These are phyloP conservation scores for Pseudogymnoascus sp. DNA, from an alignment of 2,329 filamentous ascomycete genomes.

Conservation along the genomic window DNA sequence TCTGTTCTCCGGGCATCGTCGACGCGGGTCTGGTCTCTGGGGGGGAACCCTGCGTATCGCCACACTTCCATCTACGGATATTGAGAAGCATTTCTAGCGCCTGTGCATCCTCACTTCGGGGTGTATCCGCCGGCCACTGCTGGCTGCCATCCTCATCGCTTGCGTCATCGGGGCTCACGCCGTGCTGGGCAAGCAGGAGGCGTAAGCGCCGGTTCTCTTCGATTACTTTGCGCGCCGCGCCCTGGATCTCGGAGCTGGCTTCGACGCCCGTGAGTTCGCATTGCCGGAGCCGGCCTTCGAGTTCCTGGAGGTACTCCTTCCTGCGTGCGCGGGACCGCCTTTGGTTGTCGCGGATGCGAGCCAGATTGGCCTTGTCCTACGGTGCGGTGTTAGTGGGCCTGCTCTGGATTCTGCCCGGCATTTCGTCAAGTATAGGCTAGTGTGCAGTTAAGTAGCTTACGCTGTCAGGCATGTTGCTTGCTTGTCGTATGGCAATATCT, in stretches of 20 bases:
- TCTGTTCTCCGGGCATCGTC: background rate
- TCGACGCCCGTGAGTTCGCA: constrained; percentile 61
- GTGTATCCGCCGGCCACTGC: background rate
- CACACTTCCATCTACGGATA: constrained; percentile 19
- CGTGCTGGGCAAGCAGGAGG: constrained; percentile 49
- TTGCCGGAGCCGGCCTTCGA: constrained; percentile 56
- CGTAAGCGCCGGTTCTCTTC: constrained; percentile 63
- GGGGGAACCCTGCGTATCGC: background rate
- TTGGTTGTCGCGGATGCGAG: constrained; percentile 69
- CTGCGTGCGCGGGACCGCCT: constrained; percentile 65
- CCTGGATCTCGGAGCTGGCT: constrained; percentile 64
- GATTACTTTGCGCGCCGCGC: constrained; percentile 59
- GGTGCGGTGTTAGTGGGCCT: constrained; percentile 7
- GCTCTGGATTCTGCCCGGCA: constrained; percentile 6
- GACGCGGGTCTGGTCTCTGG: background rate
- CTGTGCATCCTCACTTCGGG: constrained; percentile 19
- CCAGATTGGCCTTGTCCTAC: constrained; percentile 30
- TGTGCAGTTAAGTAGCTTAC: constrained; percentile 9
- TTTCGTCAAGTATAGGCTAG: constrained; percentile 1
- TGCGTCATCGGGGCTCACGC: constrained; percentile 23
- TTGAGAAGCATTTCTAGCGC: constrained; percentile 24
- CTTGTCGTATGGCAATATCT: background rate
- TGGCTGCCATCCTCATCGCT: background rate
- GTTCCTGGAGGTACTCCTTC: constrained; percentile 65
- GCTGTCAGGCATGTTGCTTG: constrained; percentile 8